phyloP scores from a whole-genome alignment of 805 yeast genomes.

The Wickerhamomyces hampshirensis region DNA sequence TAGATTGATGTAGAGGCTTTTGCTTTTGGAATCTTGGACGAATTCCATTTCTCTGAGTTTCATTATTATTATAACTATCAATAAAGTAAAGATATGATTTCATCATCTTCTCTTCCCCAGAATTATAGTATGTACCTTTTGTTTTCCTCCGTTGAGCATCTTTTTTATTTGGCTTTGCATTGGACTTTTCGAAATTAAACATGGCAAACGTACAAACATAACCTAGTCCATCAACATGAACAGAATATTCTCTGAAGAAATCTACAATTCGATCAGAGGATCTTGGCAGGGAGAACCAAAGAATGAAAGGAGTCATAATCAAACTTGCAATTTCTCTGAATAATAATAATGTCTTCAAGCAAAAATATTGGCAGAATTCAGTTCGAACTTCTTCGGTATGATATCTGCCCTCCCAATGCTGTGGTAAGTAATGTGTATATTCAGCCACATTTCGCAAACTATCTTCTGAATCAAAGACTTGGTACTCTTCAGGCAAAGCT shows the following conservation, averaged over 20 bases:
- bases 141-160: slow-evolving; percentile 14
- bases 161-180: slow-evolving; percentile 32
- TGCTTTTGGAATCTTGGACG: slow-evolving; percentile 2
- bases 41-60: slow-evolving; percentile 26
- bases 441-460: slow-evolving; percentile 75
- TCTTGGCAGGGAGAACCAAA: slow-evolving; percentile 78
- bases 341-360: slow-evolving; percentile 65
- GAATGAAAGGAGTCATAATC: slow-evolving; percentile 80
- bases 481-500: slow-evolving; percentile 57
- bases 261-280: slow-evolving; percentile 76
- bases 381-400: slow-evolving; percentile 81
- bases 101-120: slow-evolving; percentile 79
- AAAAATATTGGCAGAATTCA: slow-evolving; percentile 77
- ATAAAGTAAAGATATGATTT: slow-evolving; percentile 84
- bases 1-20: slow-evolving; percentile 4
- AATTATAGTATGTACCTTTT: slow-evolving; percentile 36
- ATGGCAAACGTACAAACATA: slow-evolving; percentile 92
- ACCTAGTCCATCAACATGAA: slow-evolving; percentile 92
- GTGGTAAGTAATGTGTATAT: slow-evolving; percentile 87
- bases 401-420: slow-evolving; percentile 76
- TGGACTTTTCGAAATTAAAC: slow-evolving; percentile 71
- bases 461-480: slow-evolving; percentile 90
- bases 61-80: slow-evolving; percentile 67
- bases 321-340: slow-evolving; percentile 78
- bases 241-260: slow-evolving; percentile 83